Base-by-base conservation (phyloP, 1,139 yeast genomes). In the Hyphopichia burtonii region DNA sequence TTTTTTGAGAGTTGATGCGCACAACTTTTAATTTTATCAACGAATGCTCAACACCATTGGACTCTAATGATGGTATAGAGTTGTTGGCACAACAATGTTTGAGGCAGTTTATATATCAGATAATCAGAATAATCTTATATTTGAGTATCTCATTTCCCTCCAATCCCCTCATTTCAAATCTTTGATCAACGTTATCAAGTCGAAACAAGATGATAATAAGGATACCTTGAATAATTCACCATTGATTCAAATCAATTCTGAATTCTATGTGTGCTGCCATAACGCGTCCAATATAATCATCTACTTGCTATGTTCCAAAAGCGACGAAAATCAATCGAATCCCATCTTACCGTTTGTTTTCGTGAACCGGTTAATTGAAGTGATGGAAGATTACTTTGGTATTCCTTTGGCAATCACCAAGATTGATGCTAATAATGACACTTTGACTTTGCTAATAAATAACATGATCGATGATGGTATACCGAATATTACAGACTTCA, bases 391-490 rank as follows among this genome's bases (percentile, higher is more conserved):
- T 42, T 87, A 82, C 58, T 76, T 87, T 46, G 80, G 83, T 2
- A 55, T 71, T 1, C 85, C 85, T 2, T 56, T 86, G 31, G 71
- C 81, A 2, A 61, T 80, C 2, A 62, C 77, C 34, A 83, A 82
- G 51, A 67, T 89, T 12, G 84, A 79, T 49, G 73, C 82, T 34
- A 83, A 86, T 55, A 74, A 74, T 48, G 93, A 86, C 55, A 76
- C 86, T 4, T 65, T 87, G 46, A 74, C 84, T 36, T 65, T 86
- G 50, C 47, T 73, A 20, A 52, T 71, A 11, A 58, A 55, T 42
- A 66, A 87, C 54, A 80, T 88, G 81, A 58, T 90, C 19, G 96
- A 88, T 52, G 83, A 81, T 38, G 93, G 94, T 1, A 70, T 74
- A 19, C 96, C 96, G 0, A 76, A 78, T 49, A 70, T 78, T 39